phyloP scores from a whole-genome alignment of 805 yeast species.

The Lipomyces starkeyi region DNA sequence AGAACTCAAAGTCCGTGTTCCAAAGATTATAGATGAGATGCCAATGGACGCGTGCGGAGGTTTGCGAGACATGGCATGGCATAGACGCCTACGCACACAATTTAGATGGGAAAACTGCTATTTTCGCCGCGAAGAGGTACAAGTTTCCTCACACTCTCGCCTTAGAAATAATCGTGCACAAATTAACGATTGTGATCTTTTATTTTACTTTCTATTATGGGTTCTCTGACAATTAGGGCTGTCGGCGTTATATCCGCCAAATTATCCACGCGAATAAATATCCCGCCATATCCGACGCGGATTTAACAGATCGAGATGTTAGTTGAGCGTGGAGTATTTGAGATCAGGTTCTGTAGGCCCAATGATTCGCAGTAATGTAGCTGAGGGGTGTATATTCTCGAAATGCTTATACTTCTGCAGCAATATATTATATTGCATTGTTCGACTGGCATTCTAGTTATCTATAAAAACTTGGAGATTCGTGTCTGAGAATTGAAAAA shows the following conservation, averaged over 20 bases:
- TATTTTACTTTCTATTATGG: no score
- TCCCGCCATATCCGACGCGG: no score
- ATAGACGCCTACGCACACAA: not conserved
- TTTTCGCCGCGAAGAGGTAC: not conserved
- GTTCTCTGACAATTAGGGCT: no score
- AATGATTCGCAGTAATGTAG: not conserved
- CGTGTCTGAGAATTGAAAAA: not conserved
- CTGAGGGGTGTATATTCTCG: not conserved
- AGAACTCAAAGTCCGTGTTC: no score
- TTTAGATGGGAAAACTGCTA: not conserved
- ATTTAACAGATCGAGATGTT: no score
- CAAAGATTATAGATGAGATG: not conserved
- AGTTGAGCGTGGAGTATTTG: no score
- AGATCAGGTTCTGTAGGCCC: no score
- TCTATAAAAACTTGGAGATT: not conserved
- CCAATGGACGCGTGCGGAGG: not conserved
- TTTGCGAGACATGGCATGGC: not conserved
- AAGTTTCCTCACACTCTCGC: not conserved
- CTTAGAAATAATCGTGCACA: not conserved
- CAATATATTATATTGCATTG: not conserved
- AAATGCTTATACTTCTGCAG: not conserved
- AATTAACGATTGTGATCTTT: no score
- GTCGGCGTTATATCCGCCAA: no score
- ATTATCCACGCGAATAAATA: no score
- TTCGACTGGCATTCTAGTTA: not conserved